A percentile compares a stretch with the other conserved stretches of the same genome.
Evolutionary conservation across 139 green algal genomes (phyloP).

Genomic region (Chlamydomonas incerta): DNA sequence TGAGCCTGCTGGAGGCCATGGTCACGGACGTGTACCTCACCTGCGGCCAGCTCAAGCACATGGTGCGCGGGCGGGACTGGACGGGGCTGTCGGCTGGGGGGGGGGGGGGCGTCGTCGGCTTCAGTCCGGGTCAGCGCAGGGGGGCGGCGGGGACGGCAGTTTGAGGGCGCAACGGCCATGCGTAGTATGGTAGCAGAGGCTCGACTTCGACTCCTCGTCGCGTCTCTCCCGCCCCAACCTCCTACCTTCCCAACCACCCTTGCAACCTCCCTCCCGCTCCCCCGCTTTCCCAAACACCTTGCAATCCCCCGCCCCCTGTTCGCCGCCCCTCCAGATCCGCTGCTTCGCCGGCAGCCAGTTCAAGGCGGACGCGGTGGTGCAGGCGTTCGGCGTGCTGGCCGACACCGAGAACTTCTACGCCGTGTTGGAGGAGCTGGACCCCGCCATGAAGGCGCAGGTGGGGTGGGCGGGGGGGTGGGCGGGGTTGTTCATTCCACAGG

Average conservation of each 20-base stretch:
- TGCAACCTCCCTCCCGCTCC: no score
- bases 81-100: not conserved
- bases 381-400: constrained; percentile 53
- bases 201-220: no score
- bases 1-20: constrained; percentile 52
- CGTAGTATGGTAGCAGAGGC: no score
- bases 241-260: no score
- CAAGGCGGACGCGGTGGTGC: not conserved
- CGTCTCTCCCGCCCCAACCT: no score
- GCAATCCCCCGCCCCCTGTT: no score
- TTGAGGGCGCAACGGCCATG: no score
- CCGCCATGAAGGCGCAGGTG: constrained; percentile 8
- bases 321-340: constrained; percentile 11
- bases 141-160: not conserved
- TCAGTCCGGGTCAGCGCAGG: no score
- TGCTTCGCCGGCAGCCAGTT: constrained; percentile 25
- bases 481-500: not conserved
- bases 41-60: constrained; percentile 29
- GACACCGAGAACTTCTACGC: constrained; percentile 55
- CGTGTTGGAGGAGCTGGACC: constrained; percentile 29
- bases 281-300: no score
- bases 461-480: not conserved
- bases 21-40: constrained; percentile 53
- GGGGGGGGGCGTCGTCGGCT: not conserved
- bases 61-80: not conserved